Evolutionary conservation across 2,329 filamentous ascomycete genomes (phyloP), one percentile per base, ranked within the genome.

Genomic region (Paramyrothecium sp.): DNA sequence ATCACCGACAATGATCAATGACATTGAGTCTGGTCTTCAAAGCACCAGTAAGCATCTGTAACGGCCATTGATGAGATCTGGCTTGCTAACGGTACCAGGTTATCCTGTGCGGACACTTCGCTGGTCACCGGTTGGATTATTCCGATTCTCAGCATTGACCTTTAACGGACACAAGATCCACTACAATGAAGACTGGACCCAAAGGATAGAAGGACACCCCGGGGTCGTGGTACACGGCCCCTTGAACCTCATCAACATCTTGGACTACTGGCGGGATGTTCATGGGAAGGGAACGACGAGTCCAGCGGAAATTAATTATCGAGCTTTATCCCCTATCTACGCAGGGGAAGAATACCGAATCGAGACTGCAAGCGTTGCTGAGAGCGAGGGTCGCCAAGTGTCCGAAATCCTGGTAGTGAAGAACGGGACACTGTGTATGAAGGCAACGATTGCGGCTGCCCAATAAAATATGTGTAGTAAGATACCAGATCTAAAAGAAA

Each of bases 131-230:
- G 74, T 76, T 0, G 77, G 75, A 2, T 80, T 96, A 1, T 96
- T 95, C 73, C 85, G 90, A 19, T 96, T 92, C 77, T 92, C 89
- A 1, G 91, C 91, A 0, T 76, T 96, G 46, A 96, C 91, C 0
- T 92, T 92, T 77, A 96, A 96, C 68, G 90, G 86, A 0, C 92
- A 96, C 71, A 87, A 86, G 62, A 96, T 96, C 55, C 92, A 96
- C 71, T 88, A 94, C 64, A 90, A 92, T 67, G 80, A 83, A 22
- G 68, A 78, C 13, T 94, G 90, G 78, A 84, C 85, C 16, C 77
- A 78, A 5, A 75, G 79, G 5, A 77, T 89, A 8, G 89, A 95
- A 70, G 86, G 87, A 0, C 90, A 95, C 65, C 82, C 83, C 0
- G 82, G 86, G 17, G 72, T 89, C 5, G 83, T 96, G 12, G 90